Evolutionary conservation across 305 asterid species (phyloP), one percentile per base, ranked within the genome.

Genomic region (Solanum chacoense): DNA sequence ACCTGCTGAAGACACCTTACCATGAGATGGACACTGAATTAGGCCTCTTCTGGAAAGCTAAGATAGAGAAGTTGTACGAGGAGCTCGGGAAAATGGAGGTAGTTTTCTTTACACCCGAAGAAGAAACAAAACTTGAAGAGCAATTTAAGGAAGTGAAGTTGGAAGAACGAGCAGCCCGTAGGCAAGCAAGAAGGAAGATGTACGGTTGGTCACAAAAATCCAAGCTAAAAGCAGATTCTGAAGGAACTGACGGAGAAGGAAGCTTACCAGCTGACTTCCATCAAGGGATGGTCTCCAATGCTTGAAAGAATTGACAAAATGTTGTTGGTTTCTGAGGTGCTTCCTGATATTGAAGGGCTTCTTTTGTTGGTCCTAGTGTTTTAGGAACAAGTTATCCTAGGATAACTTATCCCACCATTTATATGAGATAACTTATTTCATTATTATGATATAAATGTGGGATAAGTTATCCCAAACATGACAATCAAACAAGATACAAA

Each of bases 81-180:
- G 98, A 97, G 87, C 98, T 96, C 40, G 99, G 98, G 22, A 94
- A 94, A 84, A 95, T 95, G 99, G 95, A 97, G 91, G 96, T 97
- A 6, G 95, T 94, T 55, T 95, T 97, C 95, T 95, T 95, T 89
- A 90, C 98, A 76, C 98, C 97, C 1, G 96, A 95, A 89, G 98
- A 94, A 2, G 99, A 97, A 93, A 90, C 92, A 86, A 93, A 93
- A 55, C 83, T 96, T 11, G 98, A 92, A 88, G 91, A 94, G 84
- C 93, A 94, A 88, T 94, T 95, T 89, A 90, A 85, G 35, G 96
- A 92, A 76, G 90, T 95, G 76, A 94, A 91, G 90, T 77, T 96
- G 85, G 97, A 90, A 32, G 92, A 94, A 91, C 92, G 93, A 84
- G 92, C 93, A 42, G 92, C 89, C 71, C 97, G 97, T 29, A 94